Percentiles rank a stretch among this genome's conserved stretches.
Conservation (phyloP, 495 filamentous ascomycete genomes). For the Melanomma pulvis-pyrius region DNA sequence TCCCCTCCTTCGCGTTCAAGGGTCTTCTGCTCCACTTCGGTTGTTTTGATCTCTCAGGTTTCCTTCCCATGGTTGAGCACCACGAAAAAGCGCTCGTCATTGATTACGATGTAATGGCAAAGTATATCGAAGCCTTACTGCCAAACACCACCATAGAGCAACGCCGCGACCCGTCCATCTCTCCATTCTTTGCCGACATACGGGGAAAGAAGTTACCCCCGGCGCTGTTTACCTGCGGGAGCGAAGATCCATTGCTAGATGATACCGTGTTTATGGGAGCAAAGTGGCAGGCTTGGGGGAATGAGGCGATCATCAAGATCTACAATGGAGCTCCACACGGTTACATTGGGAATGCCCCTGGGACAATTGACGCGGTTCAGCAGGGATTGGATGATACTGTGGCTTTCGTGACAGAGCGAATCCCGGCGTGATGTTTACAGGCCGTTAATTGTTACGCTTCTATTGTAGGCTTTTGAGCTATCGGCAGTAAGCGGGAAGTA, state of each 20-base stretch:
- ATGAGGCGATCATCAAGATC: constrained; percentile 53
- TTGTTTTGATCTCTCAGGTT: constrained; percentile 49
- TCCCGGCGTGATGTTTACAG: background rate
- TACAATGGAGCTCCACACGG: constrained; percentile 58
- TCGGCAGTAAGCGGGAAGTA: no score
- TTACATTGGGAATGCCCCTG: constrained; percentile 47
- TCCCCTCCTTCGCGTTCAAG: constrained; percentile 46
- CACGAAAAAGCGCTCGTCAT: constrained; percentile 48
- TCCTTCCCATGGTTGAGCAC: constrained; percentile 43
- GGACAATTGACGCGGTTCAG: constrained; percentile 19
- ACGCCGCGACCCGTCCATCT: constrained; percentile 42
- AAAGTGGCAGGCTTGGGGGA: constrained; percentile 57
- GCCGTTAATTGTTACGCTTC: background rate
- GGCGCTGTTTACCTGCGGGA: constrained; percentile 57
- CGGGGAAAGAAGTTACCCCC: constrained; percentile 51
- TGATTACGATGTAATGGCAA: constrained; percentile 45
- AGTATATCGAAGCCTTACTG: constrained; percentile 50
- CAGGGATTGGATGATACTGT: constrained; percentile 30
- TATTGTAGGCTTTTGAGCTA: no score
- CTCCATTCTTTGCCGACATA: constrained; percentile 49
- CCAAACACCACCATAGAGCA: constrained; percentile 47
- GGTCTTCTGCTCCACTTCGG: constrained; percentile 55
- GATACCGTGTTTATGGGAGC: constrained; percentile 58
- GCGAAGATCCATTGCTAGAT: constrained; percentile 58
- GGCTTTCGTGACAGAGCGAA: constrained; percentile 28